Conservation (phyloP, 345 rosid genomes). For the Murraya paniculata region DNA sequence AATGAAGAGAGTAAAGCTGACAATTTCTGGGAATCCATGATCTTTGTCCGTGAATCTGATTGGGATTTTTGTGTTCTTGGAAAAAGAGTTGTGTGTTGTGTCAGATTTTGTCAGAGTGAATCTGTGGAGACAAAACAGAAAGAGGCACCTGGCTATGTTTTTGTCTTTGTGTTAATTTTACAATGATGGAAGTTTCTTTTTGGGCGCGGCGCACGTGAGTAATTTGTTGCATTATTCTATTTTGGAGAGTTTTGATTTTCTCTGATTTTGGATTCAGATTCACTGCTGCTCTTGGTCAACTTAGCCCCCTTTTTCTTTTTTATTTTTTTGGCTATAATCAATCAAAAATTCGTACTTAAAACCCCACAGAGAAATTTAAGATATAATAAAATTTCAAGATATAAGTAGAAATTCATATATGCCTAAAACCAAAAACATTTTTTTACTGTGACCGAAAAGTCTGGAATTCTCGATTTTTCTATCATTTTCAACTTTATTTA, state of each 20-base stretch:
- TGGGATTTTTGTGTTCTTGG: conserved; percentile 27
- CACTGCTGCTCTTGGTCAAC: neutral
- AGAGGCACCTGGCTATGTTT: conserved; percentile 22
- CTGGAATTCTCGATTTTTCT: too few species aligned
- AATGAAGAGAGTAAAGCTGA: conserved; percentile 49
- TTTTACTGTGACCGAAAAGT: too few species aligned
- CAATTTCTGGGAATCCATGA: conserved; percentile 53
- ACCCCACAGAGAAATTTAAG: too few species aligned
- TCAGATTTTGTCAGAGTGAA: conserved; percentile 20
- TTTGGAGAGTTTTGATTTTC: neutral
- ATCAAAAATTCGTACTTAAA: too few species aligned
- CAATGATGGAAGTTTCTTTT: conserved; percentile 12
- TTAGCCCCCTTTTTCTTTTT: too few species aligned
- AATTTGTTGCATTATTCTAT: neutral
- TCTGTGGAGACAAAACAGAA: conserved; percentile 21
- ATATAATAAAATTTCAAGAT: too few species aligned
- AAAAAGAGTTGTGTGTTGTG: conserved; percentile 28
- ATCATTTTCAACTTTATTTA: too few species aligned
- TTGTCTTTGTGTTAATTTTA: neutral
- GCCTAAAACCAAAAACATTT: too few species aligned
- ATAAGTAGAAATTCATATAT: too few species aligned
- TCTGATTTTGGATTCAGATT: neutral
- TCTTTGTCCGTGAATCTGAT: conserved; percentile 16
- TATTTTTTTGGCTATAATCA: too few species aligned
- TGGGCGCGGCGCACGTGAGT: conserved; percentile 9